These are phyloP conservation scores for Candida quercuum DNA, from an alignment of 805 yeast species.

Conservation along the genomic window DNA sequence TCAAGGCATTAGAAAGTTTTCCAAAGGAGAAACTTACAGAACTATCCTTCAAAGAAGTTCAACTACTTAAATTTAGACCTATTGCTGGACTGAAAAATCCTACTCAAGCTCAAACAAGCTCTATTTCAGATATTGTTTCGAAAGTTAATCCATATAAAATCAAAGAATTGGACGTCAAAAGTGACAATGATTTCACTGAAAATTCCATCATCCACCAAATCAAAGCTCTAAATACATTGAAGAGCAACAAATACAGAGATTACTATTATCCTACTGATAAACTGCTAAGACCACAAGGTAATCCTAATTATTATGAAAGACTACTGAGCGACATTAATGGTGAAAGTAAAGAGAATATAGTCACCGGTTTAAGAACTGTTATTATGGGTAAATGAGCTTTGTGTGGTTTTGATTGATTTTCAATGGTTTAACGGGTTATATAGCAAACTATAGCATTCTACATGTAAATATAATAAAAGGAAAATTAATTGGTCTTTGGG, in stretches of 20 bases:
- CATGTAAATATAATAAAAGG: not conserved
- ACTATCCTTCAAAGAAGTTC: slow-evolving; percentile 63
- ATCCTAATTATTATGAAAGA: slow-evolving; percentile 72
- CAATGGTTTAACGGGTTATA: not conserved
- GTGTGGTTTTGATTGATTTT: not conserved
- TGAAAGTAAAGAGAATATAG: slow-evolving; percentile 58
- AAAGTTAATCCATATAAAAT: slow-evolving; percentile 39
- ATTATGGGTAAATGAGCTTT: slow-evolving; percentile 60
- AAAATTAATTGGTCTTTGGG: not conserved
- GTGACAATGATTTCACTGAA: slow-evolving; percentile 43
- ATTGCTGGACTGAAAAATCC: slow-evolving; percentile 43
- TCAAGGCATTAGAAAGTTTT: slow-evolving; percentile 51
- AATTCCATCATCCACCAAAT: slow-evolving; percentile 48
- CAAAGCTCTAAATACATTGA: slow-evolving; percentile 49
- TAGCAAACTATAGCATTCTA: not conserved
- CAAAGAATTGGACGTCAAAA: slow-evolving; percentile 36
- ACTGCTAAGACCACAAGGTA: slow-evolving; percentile 75
- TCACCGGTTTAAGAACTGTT: slow-evolving; percentile 68
- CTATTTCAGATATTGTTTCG: slow-evolving; percentile 36
- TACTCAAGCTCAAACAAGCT: slow-evolving; percentile 34
- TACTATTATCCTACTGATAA: slow-evolving; percentile 64
- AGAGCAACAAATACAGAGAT: slow-evolving; percentile 55
- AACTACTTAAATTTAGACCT: slow-evolving; percentile 49
- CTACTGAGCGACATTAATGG: slow-evolving; percentile 67
- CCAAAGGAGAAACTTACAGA: slow-evolving; percentile 69